Evolutionary conservation across 805 yeast genomes (phyloP), one percentile per base, ranked within the genome.

Genomic region (Candida cerambycidarum): DNA sequence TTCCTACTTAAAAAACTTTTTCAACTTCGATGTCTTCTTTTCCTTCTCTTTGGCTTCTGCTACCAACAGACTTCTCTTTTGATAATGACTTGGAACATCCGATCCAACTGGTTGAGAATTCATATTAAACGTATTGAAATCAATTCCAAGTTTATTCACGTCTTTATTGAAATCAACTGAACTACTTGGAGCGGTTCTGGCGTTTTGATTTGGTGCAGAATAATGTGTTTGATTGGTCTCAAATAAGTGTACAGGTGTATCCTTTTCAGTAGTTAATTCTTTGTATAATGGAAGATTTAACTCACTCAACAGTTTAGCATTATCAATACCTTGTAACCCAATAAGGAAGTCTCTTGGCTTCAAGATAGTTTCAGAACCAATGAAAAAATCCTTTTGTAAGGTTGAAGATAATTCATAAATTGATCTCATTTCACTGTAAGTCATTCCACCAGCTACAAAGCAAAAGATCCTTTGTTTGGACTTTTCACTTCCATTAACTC

Each of bases 381-480:
- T 65, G 46, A 83, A 79, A 13, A 93, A 76, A 47, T 89, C 96
- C 57, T 80, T 83, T 55, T 84, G 79, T 44, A 79, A 71, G 34
- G 73, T 61, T 13, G 67, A 62, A 7, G 88, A 76, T 36, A 89
- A 71, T 48, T 87, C 92, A 53, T 86, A 83, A 3, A 83, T 81
- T 10, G 87, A 75, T 48, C 92, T 76, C 21, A 85, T 67, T 61
- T 93, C 99, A 2, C 90, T 77, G 51, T 83, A 79, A 0, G 98
- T 88, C 15, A 86, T 63, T 7, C 98, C 99, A 16, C 99, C 99
- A 1, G 95, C 84, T 19, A 89, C 76, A 56, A 81, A 93, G 43
- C 89, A 78, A 50, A 90, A 78, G 6, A 90, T 70, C 38, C 93
- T 70, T 57, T 88, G 96, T 50, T 80, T 63, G 4, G 38, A 3